Evolutionary conservation across 192 early-diverging fungal genomes (phyloP).

Genomic region (Backusella macrospora): DNA sequence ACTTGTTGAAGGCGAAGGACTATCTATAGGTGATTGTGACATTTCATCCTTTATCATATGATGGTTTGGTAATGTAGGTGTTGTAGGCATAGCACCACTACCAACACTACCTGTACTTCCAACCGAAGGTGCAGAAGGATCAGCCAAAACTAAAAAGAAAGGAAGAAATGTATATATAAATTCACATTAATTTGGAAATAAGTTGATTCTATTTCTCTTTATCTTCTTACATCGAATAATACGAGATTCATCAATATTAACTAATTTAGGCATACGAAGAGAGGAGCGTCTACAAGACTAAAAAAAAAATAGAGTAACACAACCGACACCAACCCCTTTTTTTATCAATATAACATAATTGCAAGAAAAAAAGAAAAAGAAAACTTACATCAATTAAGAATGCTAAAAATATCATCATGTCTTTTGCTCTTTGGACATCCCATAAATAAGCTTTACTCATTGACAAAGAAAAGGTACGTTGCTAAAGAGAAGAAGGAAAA

Average conservation of each 20-base stretch:
- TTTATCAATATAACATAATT: not conserved
- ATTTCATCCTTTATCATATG: not conserved
- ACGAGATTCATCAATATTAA: slow-evolving; percentile 53
- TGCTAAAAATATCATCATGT: slow-evolving; percentile 54
- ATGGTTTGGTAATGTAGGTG: not conserved
- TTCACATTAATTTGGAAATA: not conserved
- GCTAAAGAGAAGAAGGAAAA: slow-evolving; percentile 30
- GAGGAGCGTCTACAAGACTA: slow-evolving; percentile 48
- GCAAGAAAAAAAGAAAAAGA: not conserved
- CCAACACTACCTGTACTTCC: not conserved
- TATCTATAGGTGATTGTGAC: not conserved
- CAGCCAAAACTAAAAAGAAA: slow-evolving; percentile 7
- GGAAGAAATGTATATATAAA: not conserved
- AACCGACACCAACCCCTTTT: not conserved
- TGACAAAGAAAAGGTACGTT: slow-evolving; percentile 49
- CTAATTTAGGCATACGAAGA: slow-evolving; percentile 48
- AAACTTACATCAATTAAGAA: slow-evolving; percentile 38
- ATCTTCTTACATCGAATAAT: slow-evolving; percentile 35
- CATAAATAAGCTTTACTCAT: slow-evolving; percentile 56
- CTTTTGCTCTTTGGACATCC: slow-evolving; percentile 48
- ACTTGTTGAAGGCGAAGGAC: slow-evolving; percentile 6
- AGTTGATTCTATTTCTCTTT: not conserved
- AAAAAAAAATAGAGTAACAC: not conserved
- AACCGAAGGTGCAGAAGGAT: slow-evolving; percentile 15
- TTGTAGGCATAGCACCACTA: not conserved